These are phyloP conservation scores for Limtongia smithiae DNA, from an alignment of 805 yeast genomes.

Conservation along the genomic window DNA sequence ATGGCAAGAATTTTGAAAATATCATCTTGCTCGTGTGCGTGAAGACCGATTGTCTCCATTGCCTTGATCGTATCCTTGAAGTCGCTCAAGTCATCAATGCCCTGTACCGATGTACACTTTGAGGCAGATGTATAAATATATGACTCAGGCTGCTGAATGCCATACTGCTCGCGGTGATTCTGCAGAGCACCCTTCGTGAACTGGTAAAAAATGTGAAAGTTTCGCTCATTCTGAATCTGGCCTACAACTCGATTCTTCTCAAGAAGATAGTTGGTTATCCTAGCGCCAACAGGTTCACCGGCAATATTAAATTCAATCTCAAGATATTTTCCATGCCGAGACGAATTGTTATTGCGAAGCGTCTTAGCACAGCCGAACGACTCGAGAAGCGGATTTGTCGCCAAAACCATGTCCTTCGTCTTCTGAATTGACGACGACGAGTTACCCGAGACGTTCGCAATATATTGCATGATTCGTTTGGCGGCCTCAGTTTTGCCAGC, in stretches of 20 bases:
- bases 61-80: slow-evolving; percentile 78
- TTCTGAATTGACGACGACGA: slow-evolving; percentile 65
- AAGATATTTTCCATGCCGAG: slow-evolving; percentile 89
- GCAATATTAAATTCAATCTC: slow-evolving; percentile 81
- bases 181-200: slow-evolving; percentile 88
- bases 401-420: slow-evolving; percentile 95
- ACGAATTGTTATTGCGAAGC: slow-evolving; percentile 79
- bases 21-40: slow-evolving; percentile 80
- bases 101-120: slow-evolving; percentile 78
- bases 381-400: slow-evolving; percentile 89
- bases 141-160: slow-evolving; percentile 91
- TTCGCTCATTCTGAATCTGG: slow-evolving; percentile 87
- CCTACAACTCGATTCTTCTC: slow-evolving; percentile 98
- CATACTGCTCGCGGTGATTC: slow-evolving; percentile 73
- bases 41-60: slow-evolving; percentile 81
- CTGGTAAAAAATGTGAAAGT: slow-evolving; percentile 96
- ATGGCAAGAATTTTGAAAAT: slow-evolving; percentile 82
- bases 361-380: slow-evolving; percentile 95
- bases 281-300: slow-evolving; percentile 90
- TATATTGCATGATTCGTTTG: slow-evolving; percentile 86
- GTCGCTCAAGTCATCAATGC: slow-evolving; percentile 79
- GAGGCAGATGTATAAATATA: slow-evolving; percentile 85
- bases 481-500: slow-evolving; percentile 99
- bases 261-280: slow-evolving; percentile 87
- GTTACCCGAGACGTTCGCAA: slow-evolving; percentile 77